Base-by-base conservation (phyloP, 23 red algal genomes). In the Cyanidioschyzon merolae region DNA sequence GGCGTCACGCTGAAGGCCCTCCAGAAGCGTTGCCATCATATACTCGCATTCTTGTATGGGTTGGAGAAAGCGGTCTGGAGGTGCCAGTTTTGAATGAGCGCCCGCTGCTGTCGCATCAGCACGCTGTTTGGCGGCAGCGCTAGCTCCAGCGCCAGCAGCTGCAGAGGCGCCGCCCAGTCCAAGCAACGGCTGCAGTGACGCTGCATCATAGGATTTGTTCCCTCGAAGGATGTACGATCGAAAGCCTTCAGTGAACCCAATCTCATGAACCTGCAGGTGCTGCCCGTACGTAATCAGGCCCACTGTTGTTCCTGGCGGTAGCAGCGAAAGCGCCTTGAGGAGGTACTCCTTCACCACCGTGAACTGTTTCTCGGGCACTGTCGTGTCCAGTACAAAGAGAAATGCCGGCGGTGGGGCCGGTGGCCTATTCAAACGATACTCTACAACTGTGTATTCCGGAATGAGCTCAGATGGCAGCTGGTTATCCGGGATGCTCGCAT, bases 271-370 rank as follows among this genome's bases (percentile, higher is more conserved):
- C 39, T 97, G 88, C 0, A 97, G 84, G 74, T 97, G 90, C 76
- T 91, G 88, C n/a, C 93, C 93, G 81, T 88, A 97, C 0, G 93
- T 91, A 39, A 97, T 89, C 29, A 97, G 85, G 34, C 88, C 93
- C 36, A 91, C 88, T 30, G 81, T 34, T 12, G 84, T 79, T 38
- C 90, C 88, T 0, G 77, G 79, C 58, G 93, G 93, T 7, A 97
- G 76, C 58, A 97, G 76, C 39, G 84, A 63, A 2, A 97, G 26
- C 1, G 93, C 83, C 40, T 89, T 88, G 40, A 97, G 75, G 32
- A 97, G 76, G 37, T 90, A 97, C 57, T 89, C 93, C 59, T 97
- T 97, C 24, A 86, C 88, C 12, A 83, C 86, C 21, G 85, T 68
- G 15, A 97, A 68, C 79, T 97, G 87, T 21, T 77, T 88, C 50